These are phyloP conservation scores for Millerago galiae DNA, from an alignment of 805 yeast genomes.

Conservation along the genomic window DNA sequence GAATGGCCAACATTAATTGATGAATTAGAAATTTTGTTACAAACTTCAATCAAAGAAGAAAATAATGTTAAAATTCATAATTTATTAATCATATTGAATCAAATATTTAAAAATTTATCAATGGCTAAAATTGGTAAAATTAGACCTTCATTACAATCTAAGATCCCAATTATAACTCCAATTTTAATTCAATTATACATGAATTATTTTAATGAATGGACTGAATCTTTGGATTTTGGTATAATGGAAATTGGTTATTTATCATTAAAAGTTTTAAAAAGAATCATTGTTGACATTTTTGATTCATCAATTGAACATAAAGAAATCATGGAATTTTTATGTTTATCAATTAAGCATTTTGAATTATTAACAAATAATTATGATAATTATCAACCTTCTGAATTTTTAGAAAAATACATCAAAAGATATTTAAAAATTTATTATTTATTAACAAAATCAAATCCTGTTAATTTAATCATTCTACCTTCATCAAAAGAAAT, in stretches of 20 bases:
- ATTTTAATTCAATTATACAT: constrained; percentile 54
- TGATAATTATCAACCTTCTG: constrained; percentile 36
- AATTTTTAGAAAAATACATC: constrained; percentile 58
- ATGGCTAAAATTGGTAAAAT: constrained; percentile 80
- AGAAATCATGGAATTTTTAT: constrained; percentile 56
- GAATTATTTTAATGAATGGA: constrained; percentile 59
- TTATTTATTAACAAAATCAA: constrained; percentile 46
- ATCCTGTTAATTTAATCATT: constrained; percentile 66
- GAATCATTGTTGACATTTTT: constrained; percentile 71
- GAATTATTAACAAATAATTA: constrained; percentile 48
- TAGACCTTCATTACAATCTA: constrained; percentile 67
- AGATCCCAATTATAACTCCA: constrained; percentile 58
- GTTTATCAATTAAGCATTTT: constrained; percentile 50
- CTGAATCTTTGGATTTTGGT: constrained; percentile 37
- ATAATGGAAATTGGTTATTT: constrained; percentile 72
- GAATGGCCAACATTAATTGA: constrained; percentile 85
- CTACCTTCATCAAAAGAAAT: constrained; percentile 59
- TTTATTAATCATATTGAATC: constrained; percentile 61
- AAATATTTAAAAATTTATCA: constrained; percentile 67
- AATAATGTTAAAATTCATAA: constrained; percentile 55
- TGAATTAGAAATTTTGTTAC: constrained; percentile 42
- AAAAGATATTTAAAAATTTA: constrained; percentile 73
- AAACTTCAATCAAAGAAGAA: constrained; percentile 34
- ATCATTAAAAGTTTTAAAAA: constrained; percentile 65
- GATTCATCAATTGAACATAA: constrained; percentile 51